phyloP scores from a whole-genome alignment of 768 basidiomycete species.

The Lepiota brunneoincarnata region DNA sequence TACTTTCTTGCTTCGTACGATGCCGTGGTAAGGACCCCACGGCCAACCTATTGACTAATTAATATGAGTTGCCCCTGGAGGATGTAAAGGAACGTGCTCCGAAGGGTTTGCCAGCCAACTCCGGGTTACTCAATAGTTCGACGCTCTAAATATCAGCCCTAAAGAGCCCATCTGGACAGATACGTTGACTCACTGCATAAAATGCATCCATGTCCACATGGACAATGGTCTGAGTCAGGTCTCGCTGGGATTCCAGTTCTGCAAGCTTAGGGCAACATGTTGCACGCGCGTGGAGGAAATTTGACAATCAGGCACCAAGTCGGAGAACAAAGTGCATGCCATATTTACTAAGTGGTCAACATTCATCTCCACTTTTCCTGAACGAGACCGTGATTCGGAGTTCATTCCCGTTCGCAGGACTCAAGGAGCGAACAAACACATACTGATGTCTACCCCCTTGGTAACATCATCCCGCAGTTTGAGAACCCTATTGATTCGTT shows the following conservation, averaged over 20 bases:
- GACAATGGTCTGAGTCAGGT: conserved; percentile 81
- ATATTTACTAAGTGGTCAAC: conserved; percentile 64
- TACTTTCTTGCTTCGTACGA: conserved; percentile 91
- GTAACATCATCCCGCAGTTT: conserved; percentile 58
- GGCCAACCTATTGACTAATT: conserved; percentile 52
- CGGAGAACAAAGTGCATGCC: background rate
- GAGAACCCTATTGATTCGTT: conserved; percentile 69
- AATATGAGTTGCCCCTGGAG: conserved; percentile 15
- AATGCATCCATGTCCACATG: conserved; percentile 98
- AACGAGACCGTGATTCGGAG: conserved; percentile 12
- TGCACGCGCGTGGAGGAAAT: background rate
- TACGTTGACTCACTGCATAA: conserved; percentile 49
- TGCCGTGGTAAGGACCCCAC: conserved; percentile 84
- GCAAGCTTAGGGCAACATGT: conserved; percentile 40
- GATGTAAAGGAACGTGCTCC: conserved; percentile 43
- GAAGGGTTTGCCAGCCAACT: conserved; percentile 69
- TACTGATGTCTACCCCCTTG: conserved; percentile 56
- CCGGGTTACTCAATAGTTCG: conserved; percentile 64
- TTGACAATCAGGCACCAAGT: background rate
- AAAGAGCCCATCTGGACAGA: background rate
- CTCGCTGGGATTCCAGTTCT: conserved; percentile 72
- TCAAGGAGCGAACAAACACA: conserved; percentile 18
- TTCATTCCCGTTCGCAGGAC: background rate
- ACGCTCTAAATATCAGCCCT: conserved; percentile 44
- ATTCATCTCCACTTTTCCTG: conserved; percentile 58